phyloP scores from a whole-genome alignment of 2,329 filamentous ascomycete genomes.

The Graphium sp. region DNA sequence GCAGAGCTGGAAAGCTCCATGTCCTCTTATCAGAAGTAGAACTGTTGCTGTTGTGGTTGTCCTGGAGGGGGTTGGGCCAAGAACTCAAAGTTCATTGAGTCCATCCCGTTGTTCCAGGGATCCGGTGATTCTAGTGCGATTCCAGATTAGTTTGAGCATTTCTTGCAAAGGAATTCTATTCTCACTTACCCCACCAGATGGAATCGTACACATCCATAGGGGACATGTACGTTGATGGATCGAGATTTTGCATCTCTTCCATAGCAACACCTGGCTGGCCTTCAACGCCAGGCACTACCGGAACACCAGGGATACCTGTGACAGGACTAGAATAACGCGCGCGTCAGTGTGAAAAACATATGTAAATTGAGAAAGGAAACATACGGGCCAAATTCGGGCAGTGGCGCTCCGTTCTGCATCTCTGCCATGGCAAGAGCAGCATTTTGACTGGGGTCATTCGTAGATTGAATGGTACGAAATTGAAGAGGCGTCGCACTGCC shows the following conservation, averaged over 20 bases:
- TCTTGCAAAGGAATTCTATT: background rate
- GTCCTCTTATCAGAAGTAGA: slow-evolving; percentile 29
- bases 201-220: slow-evolving; percentile 53
- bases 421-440: slow-evolving; percentile 49
- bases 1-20: too few species aligned
- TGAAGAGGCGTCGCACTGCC: too few species aligned
- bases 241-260: slow-evolving; percentile 28
- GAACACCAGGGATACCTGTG: too few species aligned
- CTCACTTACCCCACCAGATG: slow-evolving; percentile 46
- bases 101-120: slow-evolving; percentile 37
- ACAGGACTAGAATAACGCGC: background rate
- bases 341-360: slow-evolving; percentile 1
- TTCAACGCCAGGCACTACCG: slow-evolving; percentile 5
- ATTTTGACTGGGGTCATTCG: slow-evolving; percentile 38
- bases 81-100: slow-evolving; percentile 44
- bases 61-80: slow-evolving; percentile 40
- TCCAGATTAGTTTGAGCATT: too few species aligned
- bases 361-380: slow-evolving; percentile 4
- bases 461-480: slow-evolving; percentile 5
- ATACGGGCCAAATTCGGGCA: slow-evolving; percentile 27
- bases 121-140: slow-evolving; percentile 39
- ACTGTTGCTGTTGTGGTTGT: slow-evolving; percentile 37
- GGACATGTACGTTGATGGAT: slow-evolving; percentile 42
- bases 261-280: slow-evolving; percentile 15
- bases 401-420: slow-evolving; percentile 38